Evolutionary conservation across 179 eudicot genomes (phyloP).

Genomic region (Vitellaria paradoxa): DNA sequence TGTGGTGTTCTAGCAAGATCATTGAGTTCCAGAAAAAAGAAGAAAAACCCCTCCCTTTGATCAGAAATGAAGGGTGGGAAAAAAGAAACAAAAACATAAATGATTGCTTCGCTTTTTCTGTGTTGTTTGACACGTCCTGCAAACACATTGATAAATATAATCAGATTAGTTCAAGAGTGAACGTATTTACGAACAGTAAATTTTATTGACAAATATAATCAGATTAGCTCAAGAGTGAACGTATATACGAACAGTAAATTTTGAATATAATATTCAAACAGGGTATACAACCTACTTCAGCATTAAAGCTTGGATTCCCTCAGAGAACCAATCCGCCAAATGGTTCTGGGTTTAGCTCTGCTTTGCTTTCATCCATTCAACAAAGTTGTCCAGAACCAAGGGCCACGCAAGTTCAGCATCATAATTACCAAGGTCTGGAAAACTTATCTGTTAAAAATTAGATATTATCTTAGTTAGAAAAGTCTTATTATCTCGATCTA

Average conservation of each 20-base stretch:
- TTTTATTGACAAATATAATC: too few species aligned
- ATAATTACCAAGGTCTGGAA: slow-evolving; percentile 77
- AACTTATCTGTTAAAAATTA: slow-evolving; percentile 56
- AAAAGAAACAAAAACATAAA: background rate
- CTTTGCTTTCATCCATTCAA: slow-evolving; percentile 84
- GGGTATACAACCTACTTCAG: slow-evolving; percentile 6
- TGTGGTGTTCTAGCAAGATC: background rate
- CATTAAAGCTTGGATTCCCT: background rate
- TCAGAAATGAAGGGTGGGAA: background rate
- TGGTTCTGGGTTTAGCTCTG: slow-evolving; percentile 24
- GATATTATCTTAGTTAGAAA: background rate
- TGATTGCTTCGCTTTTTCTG: background rate
- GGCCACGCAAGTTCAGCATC: slow-evolving; percentile 91
- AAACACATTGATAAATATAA: slow-evolving; percentile 13
- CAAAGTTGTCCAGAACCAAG: slow-evolving; percentile 87
- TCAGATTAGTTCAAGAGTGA: background rate
- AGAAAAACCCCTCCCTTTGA: slow-evolving; percentile 2
- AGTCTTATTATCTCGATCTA: background rate
- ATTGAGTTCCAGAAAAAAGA: background rate
- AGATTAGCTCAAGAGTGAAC: too few species aligned
- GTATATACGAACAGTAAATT: background rate
- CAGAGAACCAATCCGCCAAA: slow-evolving; percentile 13
- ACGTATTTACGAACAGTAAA: background rate
- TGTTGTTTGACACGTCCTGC: slow-evolving; percentile 21
- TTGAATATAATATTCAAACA: background rate